Evolutionary conservation across 75 land plant genomes (phyloP).

Genomic region (Pinus albicaulis): DNA sequence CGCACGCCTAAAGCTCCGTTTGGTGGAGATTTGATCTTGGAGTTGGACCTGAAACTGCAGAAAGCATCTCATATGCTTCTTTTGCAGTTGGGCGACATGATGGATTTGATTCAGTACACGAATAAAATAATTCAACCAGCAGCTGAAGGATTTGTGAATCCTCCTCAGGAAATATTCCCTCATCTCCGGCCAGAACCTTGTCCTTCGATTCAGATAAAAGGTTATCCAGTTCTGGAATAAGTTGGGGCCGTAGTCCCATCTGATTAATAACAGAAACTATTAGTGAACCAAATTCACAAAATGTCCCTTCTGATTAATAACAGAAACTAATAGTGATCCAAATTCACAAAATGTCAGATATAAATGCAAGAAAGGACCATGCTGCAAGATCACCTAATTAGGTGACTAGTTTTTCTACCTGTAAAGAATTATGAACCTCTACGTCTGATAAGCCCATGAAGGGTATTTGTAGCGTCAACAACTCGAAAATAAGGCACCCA

Average conservation of each 20-base stretch:
- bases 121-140: slow-evolving; percentile 56
- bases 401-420: slow-evolving; percentile 33
- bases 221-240: slow-evolving; percentile 49
- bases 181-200: slow-evolving; percentile 8
- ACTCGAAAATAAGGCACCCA: slow-evolving; percentile 81
- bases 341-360: not conserved
- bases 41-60: slow-evolving; percentile 28
- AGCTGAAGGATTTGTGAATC: slow-evolving; percentile 34
- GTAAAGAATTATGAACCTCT: slow-evolving; percentile 57
- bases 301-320: slow-evolving; percentile 31
- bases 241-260: slow-evolving; percentile 61
- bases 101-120: slow-evolving; percentile 69
- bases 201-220: slow-evolving; percentile 9
- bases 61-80: slow-evolving; percentile 46
- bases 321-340: not conserved
- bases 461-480: slow-evolving; percentile 81
- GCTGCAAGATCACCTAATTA: not conserved
- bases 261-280: slow-evolving; percentile 16
- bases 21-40: slow-evolving; percentile 20
- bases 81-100: slow-evolving; percentile 73
- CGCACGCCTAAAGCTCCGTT: not conserved
- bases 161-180: slow-evolving; percentile 14
- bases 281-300: not conserved
- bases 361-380: not conserved
- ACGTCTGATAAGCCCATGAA: slow-evolving; percentile 53